Conservation (phyloP, 2,329 filamentous ascomycete species). For the Ophiostoma sp. region DNA sequence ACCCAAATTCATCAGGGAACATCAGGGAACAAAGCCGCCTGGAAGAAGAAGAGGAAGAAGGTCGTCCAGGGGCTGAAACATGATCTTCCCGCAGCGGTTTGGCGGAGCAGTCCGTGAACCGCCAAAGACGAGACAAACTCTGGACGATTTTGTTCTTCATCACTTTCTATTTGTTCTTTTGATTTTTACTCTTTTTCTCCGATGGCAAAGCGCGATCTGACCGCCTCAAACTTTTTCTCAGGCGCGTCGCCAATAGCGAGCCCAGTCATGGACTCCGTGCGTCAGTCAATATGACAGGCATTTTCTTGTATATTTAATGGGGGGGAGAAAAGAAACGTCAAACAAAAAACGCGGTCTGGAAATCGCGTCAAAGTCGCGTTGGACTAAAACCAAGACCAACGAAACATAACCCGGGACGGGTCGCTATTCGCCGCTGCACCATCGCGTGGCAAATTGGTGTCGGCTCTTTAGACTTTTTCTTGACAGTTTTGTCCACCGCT, state of each 20-base stretch:
- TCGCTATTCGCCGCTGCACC: conserved; percentile 17
- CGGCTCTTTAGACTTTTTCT: background rate
- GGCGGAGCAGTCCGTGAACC: background rate
- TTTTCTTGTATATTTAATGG: background rate
- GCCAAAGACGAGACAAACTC: background rate
- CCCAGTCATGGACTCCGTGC: background rate
- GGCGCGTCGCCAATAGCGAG: conserved; percentile 2
- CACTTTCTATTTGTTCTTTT: background rate
- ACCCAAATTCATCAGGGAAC: background rate
- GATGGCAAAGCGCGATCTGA: background rate
- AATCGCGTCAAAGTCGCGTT: conserved; percentile 18
- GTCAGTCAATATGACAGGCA: background rate
- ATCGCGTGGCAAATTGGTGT: conserved; percentile 20
- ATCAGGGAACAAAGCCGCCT: background rate
- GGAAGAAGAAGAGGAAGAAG: background rate
- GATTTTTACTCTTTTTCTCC: background rate
- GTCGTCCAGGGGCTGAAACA: conserved; percentile 16
- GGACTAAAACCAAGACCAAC: background rate
- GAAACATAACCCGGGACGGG: conserved; percentile 16
- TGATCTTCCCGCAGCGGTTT: conserved; percentile 15
- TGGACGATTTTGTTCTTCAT: background rate
- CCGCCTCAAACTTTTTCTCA: background rate
- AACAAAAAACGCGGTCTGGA: conserved; percentile 8
- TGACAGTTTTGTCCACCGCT: background rate
- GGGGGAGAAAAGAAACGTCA: background rate